Base-by-base conservation (phyloP, 2,329 filamentous ascomycete species). In the Corinectria fuckeliana region DNA sequence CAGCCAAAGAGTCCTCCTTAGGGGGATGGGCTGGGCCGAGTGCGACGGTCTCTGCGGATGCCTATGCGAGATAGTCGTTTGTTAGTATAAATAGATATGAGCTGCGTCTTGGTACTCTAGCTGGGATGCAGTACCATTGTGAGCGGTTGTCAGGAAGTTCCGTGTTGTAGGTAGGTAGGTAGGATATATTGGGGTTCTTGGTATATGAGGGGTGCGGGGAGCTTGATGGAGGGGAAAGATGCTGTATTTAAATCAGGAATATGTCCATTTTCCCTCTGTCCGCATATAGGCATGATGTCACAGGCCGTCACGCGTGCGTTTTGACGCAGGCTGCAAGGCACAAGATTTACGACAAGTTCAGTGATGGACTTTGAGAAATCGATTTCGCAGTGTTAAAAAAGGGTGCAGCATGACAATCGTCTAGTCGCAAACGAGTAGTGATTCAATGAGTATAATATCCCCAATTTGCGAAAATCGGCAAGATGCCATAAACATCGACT, bases 21-120 rank as follows among this genome's bases (percentile, higher is more conserved):
- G 81, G 80, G 39, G 74, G 70, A 61, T 86, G 84, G 44, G 78
- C 70, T 30, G 76, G 71, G 50, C 81, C 78, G 34, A 86, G 74
- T 20, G 83, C 73, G 49, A 82, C 81, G 8, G 83, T 86, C n/a
- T 85, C 82, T 48, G 77, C 77, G 56, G 80, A 82, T 42, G 81
- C 82, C 82, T 83, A 58, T 10, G 20, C 9, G 20, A 26, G n/a
- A 20, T 11, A 14, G n/a, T n/a, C 26, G 7, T 2, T 21, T 5
- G 56, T 62, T 23, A 69, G 45, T 38, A 16, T 14, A 10, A 16
- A 39, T 16, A 16, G n/a, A 11, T 14, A 14, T 32, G 6, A 6
- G 3, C 9, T 3, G 16, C 1, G n/a, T 18, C 2, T 9, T 10
- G n/a, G n/a, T n/a, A n/a, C n/a, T n/a, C n/a, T 10, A 18, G 16